These are phyloP conservation scores for Hypoxylon intermedium DNA, from an alignment of 495 filamentous ascomycete species.

Conservation along the genomic window DNA sequence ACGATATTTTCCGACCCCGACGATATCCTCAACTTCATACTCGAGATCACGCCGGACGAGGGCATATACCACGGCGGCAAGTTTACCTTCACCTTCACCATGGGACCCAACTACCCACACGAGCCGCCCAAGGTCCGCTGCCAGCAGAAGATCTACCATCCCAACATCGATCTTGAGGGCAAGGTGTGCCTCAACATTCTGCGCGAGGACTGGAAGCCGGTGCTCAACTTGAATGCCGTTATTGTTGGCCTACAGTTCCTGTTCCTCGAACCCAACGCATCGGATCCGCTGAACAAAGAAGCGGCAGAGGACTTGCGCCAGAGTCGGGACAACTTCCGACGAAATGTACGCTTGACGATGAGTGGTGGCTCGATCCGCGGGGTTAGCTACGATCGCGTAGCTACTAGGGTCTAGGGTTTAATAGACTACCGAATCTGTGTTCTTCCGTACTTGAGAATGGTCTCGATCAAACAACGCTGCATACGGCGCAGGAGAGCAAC, in stretches of 20 bases:
- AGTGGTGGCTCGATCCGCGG: slow-evolving; percentile 77
- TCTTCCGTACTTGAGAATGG: no score
- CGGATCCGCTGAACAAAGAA: slow-evolving; percentile 97
- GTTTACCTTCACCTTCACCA: slow-evolving; percentile 90
- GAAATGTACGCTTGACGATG: slow-evolving; percentile 87
- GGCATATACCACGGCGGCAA: slow-evolving; percentile 93
- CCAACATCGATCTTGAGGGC: slow-evolving; percentile 96
- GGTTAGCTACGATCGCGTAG: slow-evolving; percentile 75
- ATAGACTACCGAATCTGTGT: not conserved
- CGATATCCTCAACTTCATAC: slow-evolving; percentile 93
- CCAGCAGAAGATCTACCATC: slow-evolving; percentile 98
- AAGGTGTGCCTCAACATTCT: slow-evolving; percentile 98
- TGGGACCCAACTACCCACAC: slow-evolving; percentile 94
- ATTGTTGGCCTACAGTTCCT: slow-evolving; percentile 97
- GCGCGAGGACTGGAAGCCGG: slow-evolving; percentile 98
- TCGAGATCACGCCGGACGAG: slow-evolving; percentile 94
- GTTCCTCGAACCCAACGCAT: slow-evolving; percentile 96
- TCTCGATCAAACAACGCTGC: not conserved
- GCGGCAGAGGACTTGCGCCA: slow-evolving; percentile 89
- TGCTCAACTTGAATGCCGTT: slow-evolving; percentile 93
- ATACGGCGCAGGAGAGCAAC: not conserved
- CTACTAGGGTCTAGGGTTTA: slow-evolving; percentile 50
- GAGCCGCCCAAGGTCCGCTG: slow-evolving; percentile 98
- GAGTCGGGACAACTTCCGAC: slow-evolving; percentile 85
- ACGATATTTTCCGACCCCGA: slow-evolving; percentile 92